Conservation (phyloP, 2,329 filamentous ascomycete genomes). For the Hypoxylon sp. region DNA sequence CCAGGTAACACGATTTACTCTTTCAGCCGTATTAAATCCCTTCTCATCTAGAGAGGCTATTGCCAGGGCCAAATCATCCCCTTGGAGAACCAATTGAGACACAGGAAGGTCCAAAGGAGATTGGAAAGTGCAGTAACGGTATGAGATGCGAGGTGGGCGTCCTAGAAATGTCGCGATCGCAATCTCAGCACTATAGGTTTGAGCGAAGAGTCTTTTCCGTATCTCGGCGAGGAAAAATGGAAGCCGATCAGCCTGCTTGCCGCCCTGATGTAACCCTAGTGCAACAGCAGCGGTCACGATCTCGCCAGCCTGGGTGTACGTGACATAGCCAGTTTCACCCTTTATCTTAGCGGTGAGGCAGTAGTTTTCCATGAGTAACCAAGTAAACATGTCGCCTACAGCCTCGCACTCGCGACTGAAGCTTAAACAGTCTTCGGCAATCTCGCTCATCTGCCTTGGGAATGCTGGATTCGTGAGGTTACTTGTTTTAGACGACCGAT, state of each 20-base stretch:
- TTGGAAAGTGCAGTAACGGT: slow-evolving; percentile 46
- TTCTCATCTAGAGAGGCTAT: slow-evolving; percentile 42
- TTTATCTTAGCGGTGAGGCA: slow-evolving; percentile 38
- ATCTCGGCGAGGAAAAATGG: slow-evolving; percentile 47
- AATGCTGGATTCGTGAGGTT: slow-evolving; percentile 41
- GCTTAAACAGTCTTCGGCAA: slow-evolving; percentile 43
- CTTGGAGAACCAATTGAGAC: slow-evolving; percentile 39
- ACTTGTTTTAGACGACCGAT: slow-evolving; percentile 42
- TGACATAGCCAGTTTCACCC: slow-evolving; percentile 44
- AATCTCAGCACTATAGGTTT: slow-evolving; percentile 45
- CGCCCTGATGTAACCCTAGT: slow-evolving; percentile 47
- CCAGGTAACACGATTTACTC: slow-evolving; percentile 40
- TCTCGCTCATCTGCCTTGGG: slow-evolving; percentile 43
- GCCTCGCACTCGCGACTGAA: slow-evolving; percentile 48
- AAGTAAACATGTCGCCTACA: slow-evolving; percentile 47
- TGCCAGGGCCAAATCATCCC: slow-evolving; percentile 40
- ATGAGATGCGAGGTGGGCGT: slow-evolving; percentile 46
- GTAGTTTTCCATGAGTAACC: slow-evolving; percentile 44
- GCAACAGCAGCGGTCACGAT: slow-evolving; percentile 43
- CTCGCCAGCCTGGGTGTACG: slow-evolving; percentile 46
- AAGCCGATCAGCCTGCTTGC: slow-evolving; percentile 41
- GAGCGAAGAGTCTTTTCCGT: slow-evolving; percentile 41
- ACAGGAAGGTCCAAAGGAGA: slow-evolving; percentile 45
- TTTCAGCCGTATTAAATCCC: slow-evolving; percentile 42
- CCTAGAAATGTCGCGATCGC: slow-evolving; percentile 46